Evolutionary conservation across 1,284 basidiomycete genomes (phyloP), one percentile per base, ranked within the genome.

Genomic region (Naganishia sp.): DNA sequence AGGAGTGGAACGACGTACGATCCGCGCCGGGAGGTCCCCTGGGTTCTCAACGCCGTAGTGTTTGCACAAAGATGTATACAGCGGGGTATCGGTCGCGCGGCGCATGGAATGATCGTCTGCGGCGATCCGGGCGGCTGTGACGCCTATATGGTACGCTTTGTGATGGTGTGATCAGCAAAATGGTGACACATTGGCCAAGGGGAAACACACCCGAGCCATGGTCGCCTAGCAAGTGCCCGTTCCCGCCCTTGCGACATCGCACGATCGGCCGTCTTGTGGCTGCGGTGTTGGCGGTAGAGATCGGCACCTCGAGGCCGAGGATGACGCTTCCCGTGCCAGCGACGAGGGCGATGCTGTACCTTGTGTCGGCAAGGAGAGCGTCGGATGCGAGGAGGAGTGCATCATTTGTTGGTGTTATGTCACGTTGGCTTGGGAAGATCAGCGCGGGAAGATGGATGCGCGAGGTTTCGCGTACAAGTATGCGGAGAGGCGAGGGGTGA

Each of bases 321-420:
- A 73, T 72, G 7, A 77, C 70, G 9, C 70, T 71, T 1, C 76
- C 76, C 2, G 76, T 77, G 1, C 76, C 76, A 6, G 73, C 74
- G 25, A 77, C 74, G 15, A 77, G 71, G 11, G 73, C 74, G 21
- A 77, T 61, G 0, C 75, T 72, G 75, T 75, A 75, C 3, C 88
- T 86, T 1, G 61, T 68, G 11, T 68, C 50, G 50, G 70, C 57
- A 1, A 65, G 67, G 17, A 77, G 65, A 11, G 76, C 67, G 9
- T 72, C 69, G 1, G 74, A 74, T 31, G 73, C 73, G 9, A 77
- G 71, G 3, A 77, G 70, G 39, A 75, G 71, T 1, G 74, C 74
- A 65, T 77, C 76, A 63, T 77, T 77, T 52, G 73, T 58, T 11
- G 76, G 66, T 28, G 67, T 66, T n/a, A 72, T 23, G n/a, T 47